Evolutionary conservation across 768 basidiomycete species (phyloP).

Genomic region (Tylopilus sp.): DNA sequence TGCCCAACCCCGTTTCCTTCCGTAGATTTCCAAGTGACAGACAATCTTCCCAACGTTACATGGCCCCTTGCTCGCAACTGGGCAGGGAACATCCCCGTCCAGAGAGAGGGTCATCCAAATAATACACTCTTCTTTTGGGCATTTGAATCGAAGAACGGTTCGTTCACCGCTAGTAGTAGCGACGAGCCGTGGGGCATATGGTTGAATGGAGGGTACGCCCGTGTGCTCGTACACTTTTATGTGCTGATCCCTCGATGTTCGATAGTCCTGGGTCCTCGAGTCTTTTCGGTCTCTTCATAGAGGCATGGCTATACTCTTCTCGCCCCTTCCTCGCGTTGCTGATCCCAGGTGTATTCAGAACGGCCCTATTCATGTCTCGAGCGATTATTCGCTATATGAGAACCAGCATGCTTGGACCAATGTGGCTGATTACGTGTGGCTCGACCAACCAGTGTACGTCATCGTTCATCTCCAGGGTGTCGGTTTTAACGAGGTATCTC

Average conservation of each 20-base stretch:
- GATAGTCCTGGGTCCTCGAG: slow-evolving; percentile 64
- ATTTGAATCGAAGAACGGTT: slow-evolving; percentile 53
- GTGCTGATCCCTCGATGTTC: too few species aligned
- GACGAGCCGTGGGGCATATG: slow-evolving; percentile 70
- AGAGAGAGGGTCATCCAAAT: slow-evolving; percentile 57
- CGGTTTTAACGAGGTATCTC: background rate
- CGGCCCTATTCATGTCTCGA: slow-evolving; percentile 57
- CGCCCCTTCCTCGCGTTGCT: background rate
- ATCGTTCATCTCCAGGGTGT: background rate
- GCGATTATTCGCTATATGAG: slow-evolving; percentile 42
- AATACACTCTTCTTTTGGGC: too few species aligned
- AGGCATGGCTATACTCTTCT: slow-evolving; percentile 35
- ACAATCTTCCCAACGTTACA: slow-evolving; percentile 53
- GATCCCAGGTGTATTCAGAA: too few species aligned
- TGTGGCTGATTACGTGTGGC: slow-evolving; percentile 56
- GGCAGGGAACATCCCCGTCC: slow-evolving; percentile 64
- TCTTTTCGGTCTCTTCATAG: slow-evolving; percentile 57
- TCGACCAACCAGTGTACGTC: slow-evolving; percentile 63
- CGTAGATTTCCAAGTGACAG: slow-evolving; percentile 57
- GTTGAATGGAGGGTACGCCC: slow-evolving; percentile 63
- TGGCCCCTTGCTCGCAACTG: slow-evolving; percentile 47
- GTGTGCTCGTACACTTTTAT: background rate
- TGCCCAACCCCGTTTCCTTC: background rate
- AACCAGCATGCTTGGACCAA: slow-evolving; percentile 58
- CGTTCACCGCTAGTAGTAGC: slow-evolving; percentile 41